Percentiles rank a stretch among this genome's conserved stretches.
These are phyloP conservation scores for Metschnikowia hibisci DNA, from an alignment of 805 yeast genomes.

Conservation along the genomic window DNA sequence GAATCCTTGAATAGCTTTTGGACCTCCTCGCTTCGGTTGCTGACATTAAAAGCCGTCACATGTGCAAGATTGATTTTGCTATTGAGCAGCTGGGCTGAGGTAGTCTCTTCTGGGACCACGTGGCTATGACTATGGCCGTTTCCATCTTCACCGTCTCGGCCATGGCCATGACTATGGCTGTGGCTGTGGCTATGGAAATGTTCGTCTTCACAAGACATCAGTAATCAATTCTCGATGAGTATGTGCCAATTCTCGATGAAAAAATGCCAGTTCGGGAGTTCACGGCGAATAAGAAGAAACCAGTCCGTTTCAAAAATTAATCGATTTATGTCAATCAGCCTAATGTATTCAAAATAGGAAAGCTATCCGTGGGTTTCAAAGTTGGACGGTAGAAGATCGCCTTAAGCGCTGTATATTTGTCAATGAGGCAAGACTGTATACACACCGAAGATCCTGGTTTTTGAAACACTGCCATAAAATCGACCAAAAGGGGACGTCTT, in stretches of 20 bases:
- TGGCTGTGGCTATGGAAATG: conserved; percentile 10
- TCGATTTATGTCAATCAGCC: no score
- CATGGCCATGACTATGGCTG: conserved; percentile 15
- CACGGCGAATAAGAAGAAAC: no score
- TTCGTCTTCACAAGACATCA: conserved; percentile 14
- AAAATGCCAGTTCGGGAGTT: no score
- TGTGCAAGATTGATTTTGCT: conserved; percentile 56
- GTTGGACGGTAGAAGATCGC: no score
- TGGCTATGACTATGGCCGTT: conserved; percentile 36
- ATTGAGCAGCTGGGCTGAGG: conserved; percentile 61
- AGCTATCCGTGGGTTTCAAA: background rate
- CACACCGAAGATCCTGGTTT: background rate
- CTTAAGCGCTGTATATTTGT: background rate
- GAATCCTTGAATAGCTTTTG: conserved; percentile 50
- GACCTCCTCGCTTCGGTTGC: conserved; percentile 48
- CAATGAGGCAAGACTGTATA: background rate
- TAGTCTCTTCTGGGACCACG: conserved; percentile 68
- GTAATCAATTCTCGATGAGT: background rate
- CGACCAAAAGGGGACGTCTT: no score
- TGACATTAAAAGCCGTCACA: conserved; percentile 61
- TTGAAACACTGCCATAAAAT: conserved; percentile 1
- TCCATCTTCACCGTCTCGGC: no score
- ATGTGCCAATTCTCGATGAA: no score
- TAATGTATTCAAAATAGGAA: no score
- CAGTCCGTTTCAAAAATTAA: no score